A percentile compares a stretch with the other conserved stretches of the same genome.
phyloP scores from a whole-genome alignment of 495 filamentous ascomycete species.

The Podospora pseudoanserina region DNA sequence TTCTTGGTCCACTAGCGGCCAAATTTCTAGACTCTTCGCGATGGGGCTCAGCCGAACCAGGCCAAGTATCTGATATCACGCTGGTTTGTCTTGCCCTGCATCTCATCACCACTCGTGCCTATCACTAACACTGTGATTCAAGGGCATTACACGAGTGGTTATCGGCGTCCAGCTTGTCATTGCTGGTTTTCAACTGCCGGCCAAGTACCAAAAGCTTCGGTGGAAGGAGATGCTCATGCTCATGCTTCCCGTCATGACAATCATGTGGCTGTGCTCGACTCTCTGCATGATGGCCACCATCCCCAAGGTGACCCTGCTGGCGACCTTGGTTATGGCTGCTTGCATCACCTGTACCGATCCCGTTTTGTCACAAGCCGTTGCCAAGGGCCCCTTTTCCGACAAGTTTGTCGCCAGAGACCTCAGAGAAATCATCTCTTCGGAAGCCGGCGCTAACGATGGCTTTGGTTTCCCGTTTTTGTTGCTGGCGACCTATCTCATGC shows the following conservation, averaged over 20 bases:
- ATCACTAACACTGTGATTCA: too few species aligned
- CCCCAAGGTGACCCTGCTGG: constrained; percentile 46
- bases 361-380: constrained; percentile 57
- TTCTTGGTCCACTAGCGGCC: constrained; percentile 48
- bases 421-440: constrained; percentile 59
- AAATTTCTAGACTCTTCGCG: constrained; percentile 45
- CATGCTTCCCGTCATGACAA: constrained; percentile 75
- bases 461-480: constrained; percentile 59
- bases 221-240: constrained; percentile 70
- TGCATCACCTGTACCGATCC: constrained; percentile 62
- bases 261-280: constrained; percentile 79
- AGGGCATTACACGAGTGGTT: constrained; percentile 47
- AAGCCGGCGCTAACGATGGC: constrained; percentile 59
- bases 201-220: constrained; percentile 68
- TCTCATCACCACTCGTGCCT: too few species aligned
- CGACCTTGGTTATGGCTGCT: constrained; percentile 56
- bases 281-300: constrained; percentile 71
- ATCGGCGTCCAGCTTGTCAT: constrained; percentile 64
- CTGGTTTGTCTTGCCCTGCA: constrained; percentile 18
- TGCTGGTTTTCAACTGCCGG: constrained; percentile 81
- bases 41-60: constrained; percentile 40
- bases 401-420: constrained; percentile 56
- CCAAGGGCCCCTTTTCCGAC: constrained; percentile 60
- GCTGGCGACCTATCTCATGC: constrained; percentile 54
- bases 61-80: constrained; percentile 43